These are phyloP conservation scores for Solanum hybrid DNA, from an alignment of 305 asterid genomes.

Conservation along the genomic window DNA sequence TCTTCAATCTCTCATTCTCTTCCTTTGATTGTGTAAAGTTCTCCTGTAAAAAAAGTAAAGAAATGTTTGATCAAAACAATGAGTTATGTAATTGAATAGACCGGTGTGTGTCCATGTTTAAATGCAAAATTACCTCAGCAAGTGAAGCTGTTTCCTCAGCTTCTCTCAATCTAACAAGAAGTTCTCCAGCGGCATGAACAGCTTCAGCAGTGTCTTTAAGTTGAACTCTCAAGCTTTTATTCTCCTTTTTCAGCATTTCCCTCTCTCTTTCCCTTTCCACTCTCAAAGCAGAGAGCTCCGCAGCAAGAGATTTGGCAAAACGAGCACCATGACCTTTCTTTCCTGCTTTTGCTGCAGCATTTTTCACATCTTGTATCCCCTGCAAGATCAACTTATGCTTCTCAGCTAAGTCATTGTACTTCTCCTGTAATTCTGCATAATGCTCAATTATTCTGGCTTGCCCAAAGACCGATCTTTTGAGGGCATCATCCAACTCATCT, in stretches of 20 bases:
- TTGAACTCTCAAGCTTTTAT: constrained; percentile 52
- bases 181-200: constrained; percentile 92
- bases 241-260: constrained; percentile 66
- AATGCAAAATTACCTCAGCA: constrained; percentile 49
- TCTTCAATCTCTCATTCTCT: constrained; percentile 70
- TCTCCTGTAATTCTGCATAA: constrained; percentile 77
- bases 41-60: constrained; percentile 29
- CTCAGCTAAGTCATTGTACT: constrained; percentile 52
- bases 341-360: constrained; percentile 83
- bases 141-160: constrained; percentile 74
- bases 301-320: constrained; percentile 64
- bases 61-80: background rate
- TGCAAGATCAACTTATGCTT: constrained; percentile 67
- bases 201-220: constrained; percentile 95
- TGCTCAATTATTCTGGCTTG: constrained; percentile 93
- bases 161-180: constrained; percentile 79
- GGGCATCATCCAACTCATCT: constrained; percentile 78
- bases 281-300: constrained; percentile 83
- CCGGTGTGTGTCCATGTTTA: background rate
- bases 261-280: constrained; percentile 77
- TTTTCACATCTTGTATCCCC: constrained; percentile 71
- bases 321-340: constrained; percentile 79
- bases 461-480: constrained; percentile 56
- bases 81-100: background rate
- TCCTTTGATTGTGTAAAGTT: constrained; percentile 42